Evolutionary conservation across 2,329 filamentous ascomycete species (phyloP).

Genomic region (Sodiomyces alkalinus): DNA sequence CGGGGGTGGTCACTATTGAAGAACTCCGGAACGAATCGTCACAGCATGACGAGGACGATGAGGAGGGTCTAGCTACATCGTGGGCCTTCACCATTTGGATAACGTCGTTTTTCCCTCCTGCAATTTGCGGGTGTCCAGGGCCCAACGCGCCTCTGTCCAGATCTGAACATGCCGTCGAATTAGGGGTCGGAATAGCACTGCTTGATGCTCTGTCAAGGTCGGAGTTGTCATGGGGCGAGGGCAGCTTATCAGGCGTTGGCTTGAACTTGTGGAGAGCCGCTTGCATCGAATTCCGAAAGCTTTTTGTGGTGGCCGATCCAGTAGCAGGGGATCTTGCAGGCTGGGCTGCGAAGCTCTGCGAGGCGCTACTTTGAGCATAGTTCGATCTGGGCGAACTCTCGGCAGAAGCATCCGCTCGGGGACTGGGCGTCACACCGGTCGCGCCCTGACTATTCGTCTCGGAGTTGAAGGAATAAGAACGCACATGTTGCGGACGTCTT

Average conservation of each 20-base stretch:
- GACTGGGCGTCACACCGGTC: no score
- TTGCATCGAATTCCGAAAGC: slow-evolving; percentile 19
- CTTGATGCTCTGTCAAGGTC: slow-evolving; percentile 4
- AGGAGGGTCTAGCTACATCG: slow-evolving; percentile 5
- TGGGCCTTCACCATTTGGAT: slow-evolving; percentile 1
- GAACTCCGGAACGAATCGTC: slow-evolving; percentile 19
- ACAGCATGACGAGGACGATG: slow-evolving; percentile 15
- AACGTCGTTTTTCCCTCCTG: no score
- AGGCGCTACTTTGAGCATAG: no score
- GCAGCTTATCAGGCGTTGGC: slow-evolving; percentile 7
- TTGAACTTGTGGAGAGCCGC: slow-evolving; percentile 14
- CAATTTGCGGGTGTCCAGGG: no score
- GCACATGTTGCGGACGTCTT: slow-evolving; percentile 4
- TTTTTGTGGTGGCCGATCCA: no score
- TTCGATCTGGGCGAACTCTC: no score
- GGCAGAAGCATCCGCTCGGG: no score
- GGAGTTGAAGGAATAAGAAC: slow-evolving; percentile 1
- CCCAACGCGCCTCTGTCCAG: no score
- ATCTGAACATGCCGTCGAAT: slow-evolving; percentile 4
- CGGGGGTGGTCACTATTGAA: slow-evolving; percentile 21
- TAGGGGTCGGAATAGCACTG: slow-evolving; percentile 3
- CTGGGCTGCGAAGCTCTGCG: no score
- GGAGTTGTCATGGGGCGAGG: slow-evolving; percentile 3
- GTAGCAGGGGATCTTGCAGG: no score
- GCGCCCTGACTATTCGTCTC: no score